Evolutionary conservation across 1,284 basidiomycete genomes (phyloP).

Genomic region (Boletellus sp.): DNA sequence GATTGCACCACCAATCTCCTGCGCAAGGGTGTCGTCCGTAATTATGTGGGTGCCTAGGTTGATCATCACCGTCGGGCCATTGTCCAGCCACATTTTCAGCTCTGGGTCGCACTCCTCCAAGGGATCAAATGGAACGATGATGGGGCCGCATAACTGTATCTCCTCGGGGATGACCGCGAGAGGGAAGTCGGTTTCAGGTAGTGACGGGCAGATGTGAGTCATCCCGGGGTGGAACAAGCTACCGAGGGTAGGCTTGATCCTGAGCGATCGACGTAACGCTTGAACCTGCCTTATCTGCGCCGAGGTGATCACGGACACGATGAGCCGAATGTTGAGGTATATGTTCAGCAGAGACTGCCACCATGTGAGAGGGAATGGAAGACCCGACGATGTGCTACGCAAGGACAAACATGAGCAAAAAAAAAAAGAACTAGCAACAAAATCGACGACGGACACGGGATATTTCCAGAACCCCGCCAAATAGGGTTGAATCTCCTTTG

Average conservation of each 20-base stretch:
- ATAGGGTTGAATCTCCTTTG: neutral
- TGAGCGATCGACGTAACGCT: neutral
- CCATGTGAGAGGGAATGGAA: constrained; percentile 4
- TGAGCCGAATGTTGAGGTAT: constrained; percentile 1
- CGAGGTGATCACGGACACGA: neutral
- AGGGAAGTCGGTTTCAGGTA: neutral
- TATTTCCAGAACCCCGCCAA: constrained; percentile 2
- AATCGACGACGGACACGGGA: neutral
- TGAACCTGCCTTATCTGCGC: neutral
- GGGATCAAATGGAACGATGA: constrained; percentile 1
- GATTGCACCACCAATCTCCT: too few relatives aligned
- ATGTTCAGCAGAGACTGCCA: constrained; percentile 1
- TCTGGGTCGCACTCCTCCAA: neutral
- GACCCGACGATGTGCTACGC: neutral
- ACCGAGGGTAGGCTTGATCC: neutral
- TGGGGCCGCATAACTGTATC: constrained; percentile 1
- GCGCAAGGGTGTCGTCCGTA: too few relatives aligned
- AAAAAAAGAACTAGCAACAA: neutral
- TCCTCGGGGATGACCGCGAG: neutral
- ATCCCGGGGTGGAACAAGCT: neutral
- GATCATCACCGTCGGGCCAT: constrained; percentile 1
- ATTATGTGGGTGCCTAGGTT: neutral
- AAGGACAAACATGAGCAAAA: neutral
- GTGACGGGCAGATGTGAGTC: neutral
- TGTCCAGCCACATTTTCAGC: constrained; percentile 1